Conservation (phyloP, 257 asterid species). For the Solanum bulbocastanum region DNA sequence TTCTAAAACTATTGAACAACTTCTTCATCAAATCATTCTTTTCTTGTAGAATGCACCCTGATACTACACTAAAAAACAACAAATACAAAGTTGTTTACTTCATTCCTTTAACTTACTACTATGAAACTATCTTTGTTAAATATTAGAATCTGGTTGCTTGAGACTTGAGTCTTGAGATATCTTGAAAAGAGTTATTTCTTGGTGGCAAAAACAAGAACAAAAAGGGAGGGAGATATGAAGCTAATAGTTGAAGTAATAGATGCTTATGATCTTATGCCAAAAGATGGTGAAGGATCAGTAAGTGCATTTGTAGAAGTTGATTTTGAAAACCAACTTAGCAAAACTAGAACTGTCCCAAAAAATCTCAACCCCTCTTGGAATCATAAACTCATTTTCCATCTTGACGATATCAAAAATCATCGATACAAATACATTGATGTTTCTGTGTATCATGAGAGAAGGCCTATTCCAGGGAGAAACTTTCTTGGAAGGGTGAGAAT, state of each 20-base stretch:
- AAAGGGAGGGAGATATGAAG: conserved; percentile 37
- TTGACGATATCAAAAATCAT: conserved; percentile 18
- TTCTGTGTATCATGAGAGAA: conserved; percentile 50
- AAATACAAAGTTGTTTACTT: not conserved
- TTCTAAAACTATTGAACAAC: conserved; percentile 1
- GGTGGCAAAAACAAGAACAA: conserved; percentile 22
- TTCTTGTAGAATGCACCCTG: conserved; percentile 7
- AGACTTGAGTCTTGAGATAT: conserved; percentile 25
- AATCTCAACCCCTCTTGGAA: conserved; percentile 70
- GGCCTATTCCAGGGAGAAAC: conserved; percentile 32
- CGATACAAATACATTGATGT: conserved; percentile 33
- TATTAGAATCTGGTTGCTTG: conserved; percentile 30
- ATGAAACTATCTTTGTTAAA: not conserved
- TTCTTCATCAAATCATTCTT: conserved; percentile 28
- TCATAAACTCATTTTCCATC: conserved; percentile 43
- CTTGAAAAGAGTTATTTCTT: conserved; percentile 24
- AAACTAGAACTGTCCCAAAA: conserved; percentile 52
- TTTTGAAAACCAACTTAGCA: conserved; percentile 47
- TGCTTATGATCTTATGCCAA: conserved; percentile 67
- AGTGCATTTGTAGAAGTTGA: conserved; percentile 68
- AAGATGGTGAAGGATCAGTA: conserved; percentile 66
- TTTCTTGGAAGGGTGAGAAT: conserved; percentile 61
- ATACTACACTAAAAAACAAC: not conserved
- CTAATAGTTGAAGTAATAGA: conserved; percentile 60
- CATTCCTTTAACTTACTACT: conserved; percentile 3